Percentiles rank a stretch among this genome's conserved stretches.
phyloP scores from a whole-genome alignment of 208 protist species.

The Naegleria gruberi region DNA sequence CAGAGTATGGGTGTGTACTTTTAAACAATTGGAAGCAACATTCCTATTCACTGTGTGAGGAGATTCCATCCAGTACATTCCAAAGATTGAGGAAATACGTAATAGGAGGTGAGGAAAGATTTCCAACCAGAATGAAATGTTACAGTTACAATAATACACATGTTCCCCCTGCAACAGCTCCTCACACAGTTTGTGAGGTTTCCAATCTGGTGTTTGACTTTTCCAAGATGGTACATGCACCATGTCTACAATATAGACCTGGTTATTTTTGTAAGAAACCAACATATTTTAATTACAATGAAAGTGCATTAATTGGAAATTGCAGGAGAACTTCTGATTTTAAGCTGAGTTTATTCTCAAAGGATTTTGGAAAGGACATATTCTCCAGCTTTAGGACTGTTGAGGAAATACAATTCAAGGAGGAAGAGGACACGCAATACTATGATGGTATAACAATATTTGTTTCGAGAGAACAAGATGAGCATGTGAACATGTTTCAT shows the following conservation, averaged over 20 bases:
- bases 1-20: too few species aligned
- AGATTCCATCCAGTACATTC: too few species aligned
- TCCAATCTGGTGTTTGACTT: background rate
- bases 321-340: background rate
- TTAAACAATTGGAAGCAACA: too few species aligned
- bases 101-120: too few species aligned
- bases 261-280: background rate
- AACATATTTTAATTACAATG: background rate
- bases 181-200: background rate
- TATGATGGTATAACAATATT: background rate
- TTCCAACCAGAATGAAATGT: background rate
- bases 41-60: too few species aligned
- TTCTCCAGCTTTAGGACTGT: background rate
- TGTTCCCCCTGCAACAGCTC: background rate
- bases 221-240: background rate
- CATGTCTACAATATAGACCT: background rate
- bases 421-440: background rate
- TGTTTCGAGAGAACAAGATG: background rate
- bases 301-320: background rate
- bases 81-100: too few species aligned
- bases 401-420: background rate
- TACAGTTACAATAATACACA: background rate
- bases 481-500: background rate
- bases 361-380: background rate
- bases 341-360: background rate